These are phyloP conservation scores for Nicotiana paniculata DNA, from an alignment of 257 asterid species.

Conservation along the genomic window DNA sequence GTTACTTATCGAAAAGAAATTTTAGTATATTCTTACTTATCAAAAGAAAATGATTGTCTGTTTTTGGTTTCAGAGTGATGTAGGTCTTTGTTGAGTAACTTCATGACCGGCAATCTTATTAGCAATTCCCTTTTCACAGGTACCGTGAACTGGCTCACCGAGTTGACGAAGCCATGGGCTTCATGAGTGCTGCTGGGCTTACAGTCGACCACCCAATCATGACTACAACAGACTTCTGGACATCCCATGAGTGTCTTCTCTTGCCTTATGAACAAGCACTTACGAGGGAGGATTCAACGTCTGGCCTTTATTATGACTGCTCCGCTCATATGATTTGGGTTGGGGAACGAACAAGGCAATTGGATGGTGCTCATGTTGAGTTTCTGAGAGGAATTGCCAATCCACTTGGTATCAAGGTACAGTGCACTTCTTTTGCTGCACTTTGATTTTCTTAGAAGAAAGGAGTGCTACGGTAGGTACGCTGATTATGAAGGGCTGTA, in stretches of 20 bases:
- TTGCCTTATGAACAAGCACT: slow-evolving; percentile 73
- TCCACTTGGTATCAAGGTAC: slow-evolving; percentile 77
- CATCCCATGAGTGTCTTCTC: slow-evolving; percentile 68
- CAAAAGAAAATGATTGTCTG: background rate
- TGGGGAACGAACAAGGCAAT: slow-evolving; percentile 73
- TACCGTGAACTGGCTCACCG: slow-evolving; percentile 69
- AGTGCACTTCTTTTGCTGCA: background rate
- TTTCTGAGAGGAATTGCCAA: slow-evolving; percentile 63
- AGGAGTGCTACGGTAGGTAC: background rate
- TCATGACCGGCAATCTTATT: background rate
- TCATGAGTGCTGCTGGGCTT: slow-evolving; percentile 70
- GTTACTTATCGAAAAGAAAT: background rate
- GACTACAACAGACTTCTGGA: slow-evolving; percentile 75
- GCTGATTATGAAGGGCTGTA: background rate
- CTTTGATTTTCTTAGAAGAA: background rate
- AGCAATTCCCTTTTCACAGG: slow-evolving; percentile 19
- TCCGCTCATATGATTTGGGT: slow-evolving; percentile 87
- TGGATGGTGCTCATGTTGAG: slow-evolving; percentile 74
- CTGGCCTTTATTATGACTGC: slow-evolving; percentile 69
- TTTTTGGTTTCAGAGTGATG: slow-evolving; percentile 7
- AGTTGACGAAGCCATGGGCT: slow-evolving; percentile 74
- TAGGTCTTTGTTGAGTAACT: background rate
- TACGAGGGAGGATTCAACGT: slow-evolving; percentile 68
- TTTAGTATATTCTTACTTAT: background rate
- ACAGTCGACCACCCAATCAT: slow-evolving; percentile 55